phyloP scores from a whole-genome alignment of 768 basidiomycete species.

The Lenzites betulinus region DNA sequence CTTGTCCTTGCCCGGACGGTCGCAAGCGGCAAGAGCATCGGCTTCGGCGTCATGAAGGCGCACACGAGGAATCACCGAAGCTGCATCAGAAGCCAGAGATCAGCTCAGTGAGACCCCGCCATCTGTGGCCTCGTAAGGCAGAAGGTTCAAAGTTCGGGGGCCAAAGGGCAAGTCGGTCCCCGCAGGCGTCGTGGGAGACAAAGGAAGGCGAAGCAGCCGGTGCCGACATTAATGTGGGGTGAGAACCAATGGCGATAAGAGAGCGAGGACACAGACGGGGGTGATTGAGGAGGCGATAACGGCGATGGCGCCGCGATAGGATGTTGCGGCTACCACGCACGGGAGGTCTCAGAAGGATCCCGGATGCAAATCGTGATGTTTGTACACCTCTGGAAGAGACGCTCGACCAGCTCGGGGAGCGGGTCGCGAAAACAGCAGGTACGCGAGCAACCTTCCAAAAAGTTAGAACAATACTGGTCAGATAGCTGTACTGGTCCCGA shows the following conservation, averaged over 20 bases:
- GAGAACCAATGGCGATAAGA: constrained; percentile 18
- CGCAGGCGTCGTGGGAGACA: constrained; percentile 5
- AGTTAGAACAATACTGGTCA: constrained; percentile 9
- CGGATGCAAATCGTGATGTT: constrained; percentile 13
- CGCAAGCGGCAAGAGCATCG: neutral
- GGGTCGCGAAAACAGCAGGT: constrained; percentile 9
- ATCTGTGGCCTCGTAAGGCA: constrained; percentile 2
- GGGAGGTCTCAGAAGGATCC: constrained; percentile 5
- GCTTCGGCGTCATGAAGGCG: neutral
- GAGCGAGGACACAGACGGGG: neutral
- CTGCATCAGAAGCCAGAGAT: constrained; percentile 11
- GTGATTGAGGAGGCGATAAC: constrained; percentile 16
- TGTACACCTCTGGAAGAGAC: neutral
- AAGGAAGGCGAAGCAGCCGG: constrained; percentile 7
- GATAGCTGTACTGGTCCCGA: constrained; percentile 2
- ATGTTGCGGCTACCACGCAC: neutral
- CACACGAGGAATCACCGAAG: constrained; percentile 11
- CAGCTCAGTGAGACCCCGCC: constrained; percentile 7
- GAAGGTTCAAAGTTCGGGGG: neutral
- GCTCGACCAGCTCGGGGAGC: neutral
- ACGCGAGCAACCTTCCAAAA: constrained; percentile 13
- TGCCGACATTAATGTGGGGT: constrained; percentile 19
- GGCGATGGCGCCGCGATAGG: constrained; percentile 17
- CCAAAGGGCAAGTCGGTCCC: constrained; percentile 2
- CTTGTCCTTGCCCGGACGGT: neutral